Evolutionary conservation across 306 rosid species (phyloP), one percentile per base, ranked within the genome.

Genomic region (Sophora flavescens): DNA sequence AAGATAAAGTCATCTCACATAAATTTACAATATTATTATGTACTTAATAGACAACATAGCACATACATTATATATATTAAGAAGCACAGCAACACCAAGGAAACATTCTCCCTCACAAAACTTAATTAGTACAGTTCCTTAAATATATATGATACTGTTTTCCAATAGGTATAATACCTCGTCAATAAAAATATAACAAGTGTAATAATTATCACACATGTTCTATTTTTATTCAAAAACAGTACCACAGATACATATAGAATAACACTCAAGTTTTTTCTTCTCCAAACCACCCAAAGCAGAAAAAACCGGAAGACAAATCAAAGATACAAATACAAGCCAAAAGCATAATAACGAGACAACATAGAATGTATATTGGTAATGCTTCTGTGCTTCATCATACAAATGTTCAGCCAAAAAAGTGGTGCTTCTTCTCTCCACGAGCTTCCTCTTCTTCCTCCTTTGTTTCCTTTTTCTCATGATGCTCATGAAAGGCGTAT

Each of bases 401-500:
- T 33, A n/a, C 6, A 2, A 35, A 16, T 7, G 4, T 28, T 85
- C 58, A 86, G 33, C 84, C 81, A 76, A 90, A 86, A 68, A 84
- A 80, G 56, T 93, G 97, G 84, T 85, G 96, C 16, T 88, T 76
- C 79, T 88, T 88, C 86, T 88, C 86, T 72, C 90, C 90, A 8
- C 86, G 91, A 66, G 89, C 80, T 75, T 93, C 90, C 45, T 86
- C 85, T 6, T 85, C 91, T 69, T 89, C 77, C 45, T 89, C 75
- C 70, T 87, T 72, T 1, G 91, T 12, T 67, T 93, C 91, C 74
- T 89, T 83, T 73, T 89, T 87, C 26, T 89, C 93, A 48, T 86
- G 94, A 50, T 80, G 94, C 84, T 93, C 97, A 39, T 93, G 96
- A 78, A 93, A 87, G 52, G 89, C 93, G 17, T 58, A 89, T 0